phyloP scores from a whole-genome alignment of 148 eudicot species.

The Cornus controversa region DNA sequence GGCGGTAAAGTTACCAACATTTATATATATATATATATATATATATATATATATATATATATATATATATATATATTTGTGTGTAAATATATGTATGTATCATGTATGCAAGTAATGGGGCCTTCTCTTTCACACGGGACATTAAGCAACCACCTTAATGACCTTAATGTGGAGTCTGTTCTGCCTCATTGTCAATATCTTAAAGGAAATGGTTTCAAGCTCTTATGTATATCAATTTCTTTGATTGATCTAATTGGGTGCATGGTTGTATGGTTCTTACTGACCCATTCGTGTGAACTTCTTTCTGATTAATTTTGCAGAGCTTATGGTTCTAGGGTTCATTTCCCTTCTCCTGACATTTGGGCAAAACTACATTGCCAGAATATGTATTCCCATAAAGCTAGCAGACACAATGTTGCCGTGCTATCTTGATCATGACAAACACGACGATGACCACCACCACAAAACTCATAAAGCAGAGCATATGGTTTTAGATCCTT shows the following conservation, averaged over 20 bases:
- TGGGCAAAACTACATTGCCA: constrained; percentile 66
- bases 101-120: no score
- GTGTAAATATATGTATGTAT: no score
- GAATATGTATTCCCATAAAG: constrained; percentile 48
- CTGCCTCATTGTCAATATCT: not conserved
- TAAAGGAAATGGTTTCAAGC: not conserved
- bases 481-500: not conserved
- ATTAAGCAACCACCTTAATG: no score
- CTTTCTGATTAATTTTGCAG: constrained; percentile 32
- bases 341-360: constrained; percentile 80
- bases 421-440: not conserved
- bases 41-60: no score
- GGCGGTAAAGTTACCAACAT: constrained; percentile 44
- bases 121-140: no score
- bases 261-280: not conserved
- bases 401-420: constrained; percentile 72
- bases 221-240: not conserved
- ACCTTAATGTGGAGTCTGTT: no score
- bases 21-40: not conserved
- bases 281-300: not conserved
- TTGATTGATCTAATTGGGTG: not conserved
- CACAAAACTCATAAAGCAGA: no score
- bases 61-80: no score
- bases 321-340: constrained; percentile 93
- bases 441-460: no score